Evolutionary conservation across 164 flowering plant species (phyloP), one percentile per base, ranked within the genome.

Genomic region (Tetrastigma voinierianum): DNA sequence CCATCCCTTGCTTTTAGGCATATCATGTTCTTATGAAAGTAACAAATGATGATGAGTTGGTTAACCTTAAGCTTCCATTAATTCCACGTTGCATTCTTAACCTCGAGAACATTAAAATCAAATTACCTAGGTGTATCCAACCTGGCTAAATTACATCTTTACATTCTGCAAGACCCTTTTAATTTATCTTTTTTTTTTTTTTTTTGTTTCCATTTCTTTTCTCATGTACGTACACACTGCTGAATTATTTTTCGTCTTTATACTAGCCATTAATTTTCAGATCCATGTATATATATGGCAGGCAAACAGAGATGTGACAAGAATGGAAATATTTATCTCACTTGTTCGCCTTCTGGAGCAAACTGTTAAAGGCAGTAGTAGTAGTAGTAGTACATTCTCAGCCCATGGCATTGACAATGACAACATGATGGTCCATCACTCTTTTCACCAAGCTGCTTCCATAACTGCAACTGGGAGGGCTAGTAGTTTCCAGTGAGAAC

Each of bases 281-380:
- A 14, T 44, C 51, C 67, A 25, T 14, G 9, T 70, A n/a, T n/a
- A n/a, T n/a, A n/a, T n/a, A n/a, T n/a, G n/a, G 19, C 90, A 95
- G 99, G 97, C 99, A 64, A 85, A 89, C 73, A 79, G 93, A 68
- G 97, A 93, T 46, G 83, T 93, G 3, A 89, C 96, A 32, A 91
- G 99, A 72, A 86, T 88, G 91, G 99, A 96, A 70, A 84, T 96
- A 71, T 96, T 96, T 68, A 62, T 88, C 65, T 85, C 97, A 16
- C 86, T 96, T 25, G 96, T 91, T 72, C 86, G 74, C 40, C 85
- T 93, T 54, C 67, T 96, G 76, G 96, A 90, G 74, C 91, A 89
- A 76, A 78, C 85, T 10, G 63, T 67, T 60, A 87, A 82, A 73
- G 74, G 71, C 64, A 68, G 73, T n/a, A n/a, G n/a, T n/a, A n/a